A percentile compares a stretch with the other conserved stretches of the same genome.
These are phyloP conservation scores for Lyophyllum decastes DNA, from an alignment of 768 basidiomycete genomes.

Conservation along the genomic window DNA sequence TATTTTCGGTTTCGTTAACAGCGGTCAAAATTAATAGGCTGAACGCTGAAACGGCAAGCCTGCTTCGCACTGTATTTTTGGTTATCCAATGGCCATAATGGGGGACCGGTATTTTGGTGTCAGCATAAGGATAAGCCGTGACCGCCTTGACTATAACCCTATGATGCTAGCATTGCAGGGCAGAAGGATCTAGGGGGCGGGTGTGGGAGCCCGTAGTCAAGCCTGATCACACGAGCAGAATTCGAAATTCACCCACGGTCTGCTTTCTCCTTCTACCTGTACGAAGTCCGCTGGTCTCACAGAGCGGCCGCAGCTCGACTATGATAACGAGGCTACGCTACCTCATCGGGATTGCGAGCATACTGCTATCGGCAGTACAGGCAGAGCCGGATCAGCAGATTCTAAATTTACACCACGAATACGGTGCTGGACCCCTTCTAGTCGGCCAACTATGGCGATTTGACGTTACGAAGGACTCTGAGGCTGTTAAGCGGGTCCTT, in stretches of 20 bases:
- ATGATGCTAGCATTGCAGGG: neutral
- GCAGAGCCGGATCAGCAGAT: conserved; percentile 15
- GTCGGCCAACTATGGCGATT: conserved; percentile 21
- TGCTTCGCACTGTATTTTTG: neutral
- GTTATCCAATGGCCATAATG: neutral
- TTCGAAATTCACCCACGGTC: neutral
- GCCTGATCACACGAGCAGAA: conserved; percentile 2
- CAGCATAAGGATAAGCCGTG: neutral
- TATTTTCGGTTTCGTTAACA: too few species aligned
- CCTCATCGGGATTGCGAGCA: conserved; percentile 12
- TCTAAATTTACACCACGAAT: conserved; percentile 4
- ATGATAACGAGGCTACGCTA: conserved; percentile 3
- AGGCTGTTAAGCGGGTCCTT: conserved; percentile 10
- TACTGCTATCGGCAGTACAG: conserved; percentile 16
- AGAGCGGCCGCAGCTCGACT: too few species aligned
- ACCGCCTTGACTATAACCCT: neutral
- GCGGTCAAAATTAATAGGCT: too few species aligned
- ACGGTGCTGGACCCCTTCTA: conserved; percentile 6
- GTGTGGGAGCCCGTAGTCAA: neutral
- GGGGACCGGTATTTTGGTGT: neutral
- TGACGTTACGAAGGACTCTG: conserved; percentile 1
- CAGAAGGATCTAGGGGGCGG: neutral
- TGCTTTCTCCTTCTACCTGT: neutral
- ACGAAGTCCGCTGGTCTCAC: neutral
- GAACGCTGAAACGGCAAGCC: neutral